phyloP scores from a whole-genome alignment of 768 basidiomycete genomes.

The Baorangia bicolor region DNA sequence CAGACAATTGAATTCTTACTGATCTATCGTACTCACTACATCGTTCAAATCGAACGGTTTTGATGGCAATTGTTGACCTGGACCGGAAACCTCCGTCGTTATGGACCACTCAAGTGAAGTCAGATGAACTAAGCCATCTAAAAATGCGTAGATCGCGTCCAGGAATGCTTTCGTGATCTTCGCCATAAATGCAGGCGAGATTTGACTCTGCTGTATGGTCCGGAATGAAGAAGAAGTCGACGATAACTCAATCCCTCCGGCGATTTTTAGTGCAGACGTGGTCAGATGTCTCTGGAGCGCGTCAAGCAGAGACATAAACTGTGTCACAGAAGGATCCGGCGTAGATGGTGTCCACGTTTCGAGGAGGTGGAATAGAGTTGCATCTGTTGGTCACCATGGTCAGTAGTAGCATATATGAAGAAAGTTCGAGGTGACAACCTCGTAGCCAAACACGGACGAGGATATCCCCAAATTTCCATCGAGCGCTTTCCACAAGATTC shows the following conservation, averaged over 20 bases:
- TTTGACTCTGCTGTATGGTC: slow-evolving; percentile 55
- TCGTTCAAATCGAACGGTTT: slow-evolving; percentile 56
- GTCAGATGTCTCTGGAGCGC: slow-evolving; percentile 78
- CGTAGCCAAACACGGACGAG: slow-evolving; percentile 77
- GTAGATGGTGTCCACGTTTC: slow-evolving; percentile 82
- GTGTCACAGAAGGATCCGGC: slow-evolving; percentile 62
- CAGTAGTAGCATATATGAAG: slow-evolving; percentile 5
- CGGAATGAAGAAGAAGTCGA: slow-evolving; percentile 47
- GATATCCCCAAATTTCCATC: slow-evolving; percentile 87
- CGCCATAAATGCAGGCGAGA: slow-evolving; percentile 61
- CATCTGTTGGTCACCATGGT: slow-evolving; percentile 52
- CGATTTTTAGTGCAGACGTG: slow-evolving; percentile 74
- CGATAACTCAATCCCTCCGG: slow-evolving; percentile 67
- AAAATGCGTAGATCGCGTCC: slow-evolving; percentile 79
- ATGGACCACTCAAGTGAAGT: slow-evolving; percentile 67
- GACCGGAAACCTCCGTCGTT: slow-evolving; percentile 4
- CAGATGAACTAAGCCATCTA: slow-evolving; percentile 82
- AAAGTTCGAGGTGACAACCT: slow-evolving; percentile 48
- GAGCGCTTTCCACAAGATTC: slow-evolving; percentile 72
- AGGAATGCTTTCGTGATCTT: slow-evolving; percentile 85
- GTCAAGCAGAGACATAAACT: slow-evolving; percentile 75
- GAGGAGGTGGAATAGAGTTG: slow-evolving; percentile 75
- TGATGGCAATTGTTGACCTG: slow-evolving; percentile 21
- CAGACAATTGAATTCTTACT: not conserved
- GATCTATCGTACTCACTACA: slow-evolving; percentile 43